These are phyloP conservation scores for Mortierella sp. DNA, from an alignment of 371 early-diverging fungal genomes.

Conservation along the genomic window DNA sequence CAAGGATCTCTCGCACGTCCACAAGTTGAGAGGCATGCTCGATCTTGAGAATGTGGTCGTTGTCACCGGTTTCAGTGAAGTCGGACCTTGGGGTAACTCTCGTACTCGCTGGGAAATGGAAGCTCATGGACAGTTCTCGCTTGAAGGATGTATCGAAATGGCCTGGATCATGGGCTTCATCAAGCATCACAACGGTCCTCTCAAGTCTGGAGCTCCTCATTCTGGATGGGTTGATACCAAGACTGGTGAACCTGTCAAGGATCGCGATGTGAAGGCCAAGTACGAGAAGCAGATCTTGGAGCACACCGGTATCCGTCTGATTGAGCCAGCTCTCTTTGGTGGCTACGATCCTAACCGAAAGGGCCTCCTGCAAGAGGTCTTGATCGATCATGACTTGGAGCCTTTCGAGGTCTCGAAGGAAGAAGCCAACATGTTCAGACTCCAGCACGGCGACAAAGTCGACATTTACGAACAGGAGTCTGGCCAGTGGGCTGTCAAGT, in stretches of 20 bases:
- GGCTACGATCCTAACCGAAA: slow-evolving; percentile 94
- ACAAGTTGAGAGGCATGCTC: slow-evolving; percentile 86
- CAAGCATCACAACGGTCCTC: slow-evolving; percentile 88
- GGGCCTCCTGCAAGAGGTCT: slow-evolving; percentile 90
- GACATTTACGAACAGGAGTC: slow-evolving; percentile 80
- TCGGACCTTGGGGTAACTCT: slow-evolving; percentile 94
- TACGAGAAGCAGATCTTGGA: slow-evolving; percentile 93
- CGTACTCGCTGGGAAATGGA: slow-evolving; percentile 99
- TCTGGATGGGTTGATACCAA: slow-evolving; percentile 95
- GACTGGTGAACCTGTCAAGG: slow-evolving; percentile 91
- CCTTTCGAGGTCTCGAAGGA: slow-evolving; percentile 92
- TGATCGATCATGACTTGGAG: slow-evolving; percentile 91
- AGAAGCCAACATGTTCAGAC: slow-evolving; percentile 92
- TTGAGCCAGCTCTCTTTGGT: slow-evolving; percentile 89
- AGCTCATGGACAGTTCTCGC: slow-evolving; percentile 90
- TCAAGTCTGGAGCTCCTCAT: slow-evolving; percentile 84
- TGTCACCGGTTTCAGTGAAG: slow-evolving; percentile 94
- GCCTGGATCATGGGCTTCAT: slow-evolving; percentile 98
- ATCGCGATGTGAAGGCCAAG: slow-evolving; percentile 91
- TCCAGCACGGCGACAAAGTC: slow-evolving; percentile 87
- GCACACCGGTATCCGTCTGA: slow-evolving; percentile 95
- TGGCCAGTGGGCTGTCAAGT: slow-evolving; percentile 81
- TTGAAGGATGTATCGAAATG: slow-evolving; percentile 97
- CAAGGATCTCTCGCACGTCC: slow-evolving; percentile 74
- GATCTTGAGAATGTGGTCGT: slow-evolving; percentile 95